Evolutionary conservation across 805 yeast species (phyloP).

Genomic region (Ogataea ramenticola): DNA sequence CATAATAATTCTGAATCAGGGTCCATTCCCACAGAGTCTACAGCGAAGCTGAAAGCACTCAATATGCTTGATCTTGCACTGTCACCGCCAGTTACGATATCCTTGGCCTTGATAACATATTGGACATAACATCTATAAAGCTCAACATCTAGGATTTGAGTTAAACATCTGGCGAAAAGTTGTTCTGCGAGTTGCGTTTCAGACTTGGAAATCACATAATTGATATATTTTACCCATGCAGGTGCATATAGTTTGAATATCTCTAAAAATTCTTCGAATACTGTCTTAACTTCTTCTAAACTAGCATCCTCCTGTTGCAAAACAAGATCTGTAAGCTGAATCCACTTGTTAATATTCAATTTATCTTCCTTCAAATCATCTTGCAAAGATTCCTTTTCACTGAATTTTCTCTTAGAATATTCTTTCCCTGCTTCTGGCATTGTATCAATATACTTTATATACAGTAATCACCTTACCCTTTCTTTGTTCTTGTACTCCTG

Average conservation of each 20-base stretch:
- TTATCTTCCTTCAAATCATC: slow-evolving; percentile 45
- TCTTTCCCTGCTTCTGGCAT: slow-evolving; percentile 3
- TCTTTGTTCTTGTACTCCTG: too few relatives aligned
- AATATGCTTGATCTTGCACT: slow-evolving; percentile 65
- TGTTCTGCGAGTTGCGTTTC: slow-evolving; percentile 60
- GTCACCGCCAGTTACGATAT: slow-evolving; percentile 74
- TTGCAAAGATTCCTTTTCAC: slow-evolving; percentile 44
- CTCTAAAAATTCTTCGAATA: slow-evolving; percentile 52
- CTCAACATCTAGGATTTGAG: slow-evolving; percentile 53
- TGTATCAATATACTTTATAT: not conserved
- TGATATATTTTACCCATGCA: slow-evolving; percentile 71
- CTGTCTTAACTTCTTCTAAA: slow-evolving; percentile 47
- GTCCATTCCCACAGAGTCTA: slow-evolving; percentile 74
- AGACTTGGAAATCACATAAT: slow-evolving; percentile 54
- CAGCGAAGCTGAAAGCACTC: slow-evolving; percentile 79
- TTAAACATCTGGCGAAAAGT: slow-evolving; percentile 57
- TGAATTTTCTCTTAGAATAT: slow-evolving; percentile 6
- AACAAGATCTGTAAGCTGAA: slow-evolving; percentile 39
- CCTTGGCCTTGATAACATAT: slow-evolving; percentile 66
- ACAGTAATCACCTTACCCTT: too few relatives aligned
- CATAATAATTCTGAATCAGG: slow-evolving; percentile 64
- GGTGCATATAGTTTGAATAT: slow-evolving; percentile 63
- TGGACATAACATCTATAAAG: slow-evolving; percentile 74
- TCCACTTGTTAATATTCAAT: slow-evolving; percentile 50
- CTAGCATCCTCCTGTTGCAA: slow-evolving; percentile 40